Base-by-base conservation (phyloP, 176 grass and related monocot genomes). In the Musa schizocarpa region DNA sequence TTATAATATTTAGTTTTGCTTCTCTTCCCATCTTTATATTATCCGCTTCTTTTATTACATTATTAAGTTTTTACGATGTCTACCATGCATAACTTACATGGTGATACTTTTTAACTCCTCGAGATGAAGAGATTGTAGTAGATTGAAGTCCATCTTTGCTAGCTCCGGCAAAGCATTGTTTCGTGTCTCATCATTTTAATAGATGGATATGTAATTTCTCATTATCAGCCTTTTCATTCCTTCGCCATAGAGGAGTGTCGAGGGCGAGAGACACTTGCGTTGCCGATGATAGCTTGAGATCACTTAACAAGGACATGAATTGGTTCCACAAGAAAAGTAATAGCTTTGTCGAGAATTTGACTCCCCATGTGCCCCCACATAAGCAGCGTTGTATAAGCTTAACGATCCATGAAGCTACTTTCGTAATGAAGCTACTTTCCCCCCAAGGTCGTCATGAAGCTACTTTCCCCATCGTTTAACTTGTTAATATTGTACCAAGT, bases 101-200 rank as follows among this genome's bases (percentile, higher is more conserved):
- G 71, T 76, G 21, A 86, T 57, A 8, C 9, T 50, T 48, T 26
- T 79, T 17, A 65, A 21, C 65, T 86, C 84, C 7, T 82, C 80
- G n/a, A 69, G 21, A 34, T 82, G 85, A 72, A 86, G 71, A 61
- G 74, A 73, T 34, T 82, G 76, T 52, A 82, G n/a, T 1, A 79
- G 17, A 50, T 82, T 77, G n/a, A 82, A 86, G 43, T 82, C 80
- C 0, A 86, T 5, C 71, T 82, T 86, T 55, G 80, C 85, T 22
- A 86, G 71, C 76, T 82, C 79, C 1, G 82, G 14, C 54, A 82
- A 16, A 0, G 74, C 48, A 1, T 23, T 1, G 26, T 79, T 52
- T 3, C 49, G 13, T 2, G 16, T 25, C 1, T 72, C 20, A 1
- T 71, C 71, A 7, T 74, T 49, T 34, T 76, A 34, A 4, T 79